Base-by-base conservation (phyloP, 257 asterid species). In the Eucommia ulmoides region DNA sequence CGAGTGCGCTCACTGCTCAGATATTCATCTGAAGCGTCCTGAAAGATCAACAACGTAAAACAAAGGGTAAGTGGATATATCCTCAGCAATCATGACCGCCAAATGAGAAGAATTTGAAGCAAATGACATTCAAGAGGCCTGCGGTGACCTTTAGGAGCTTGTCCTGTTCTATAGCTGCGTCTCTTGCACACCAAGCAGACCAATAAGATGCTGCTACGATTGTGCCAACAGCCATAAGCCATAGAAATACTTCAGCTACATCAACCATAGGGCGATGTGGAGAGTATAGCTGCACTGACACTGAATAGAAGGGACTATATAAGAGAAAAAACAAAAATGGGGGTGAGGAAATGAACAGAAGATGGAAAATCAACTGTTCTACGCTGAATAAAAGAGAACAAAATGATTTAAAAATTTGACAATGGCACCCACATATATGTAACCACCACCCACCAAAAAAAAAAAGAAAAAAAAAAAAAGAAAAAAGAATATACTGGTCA, bases 121-220 rank as follows among this genome's bases (percentile, higher is more conserved):
- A 56, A 18, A 60, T 33, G 19, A 51, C 17, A 49, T 23, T 38
- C 55, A 29, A 52, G 24, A 7, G 45, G 57, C 6, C 50, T 23
- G 51, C 12, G 25, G 24, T 53, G 50, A 84, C 97, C 89, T 88
- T 81, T 44, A 84, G 58, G 58, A 75, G 78, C 68, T 81, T 84
- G 64, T 84, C 95, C 52, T 79, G 84, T 72, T 84, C 97, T 52
- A 72, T 51, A 54, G 89, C 84, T 47, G 88, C 81, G 71, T 88
- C 92, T 65, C 79, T 77, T 25, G 97, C 95, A 52, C 76, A 79
- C 93, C 94, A 81, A n/a, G 97, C 94, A 21, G 97, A 88, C 97
- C 97, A 88, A 65, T 79, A 88, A 42, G 95, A 84, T 21, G 93
- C 88, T 41, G 86, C 81, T 55, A 81, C 68, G 64, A 88, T 81